Percentiles rank a stretch among this genome's conserved stretches.
Conservation (phyloP, 2,329 filamentous ascomycete species). For the Lecanosticta acicola region DNA sequence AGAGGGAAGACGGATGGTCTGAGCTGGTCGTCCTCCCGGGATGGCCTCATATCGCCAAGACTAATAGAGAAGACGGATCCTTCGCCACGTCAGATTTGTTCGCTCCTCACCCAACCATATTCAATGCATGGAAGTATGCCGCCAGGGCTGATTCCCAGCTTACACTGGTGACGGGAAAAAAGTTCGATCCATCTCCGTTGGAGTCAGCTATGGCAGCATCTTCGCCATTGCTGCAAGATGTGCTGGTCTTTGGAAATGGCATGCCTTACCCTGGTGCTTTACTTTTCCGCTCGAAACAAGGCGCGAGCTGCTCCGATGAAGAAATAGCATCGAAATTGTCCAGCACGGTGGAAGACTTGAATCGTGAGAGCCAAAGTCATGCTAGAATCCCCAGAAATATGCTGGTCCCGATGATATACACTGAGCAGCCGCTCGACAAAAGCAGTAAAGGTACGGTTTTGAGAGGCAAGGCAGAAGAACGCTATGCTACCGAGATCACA, state of each 20-base stretch:
- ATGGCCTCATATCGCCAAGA: slow-evolving; percentile 58
- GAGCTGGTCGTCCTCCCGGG: slow-evolving; percentile 52
- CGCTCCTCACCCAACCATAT: slow-evolving; percentile 47
- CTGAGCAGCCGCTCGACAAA: slow-evolving; percentile 44
- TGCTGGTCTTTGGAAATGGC: slow-evolving; percentile 58
- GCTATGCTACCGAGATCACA: slow-evolving; percentile 45
- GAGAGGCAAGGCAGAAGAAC: slow-evolving; percentile 47
- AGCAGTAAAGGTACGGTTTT: slow-evolving; percentile 60
- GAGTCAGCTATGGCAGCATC: slow-evolving; percentile 51
- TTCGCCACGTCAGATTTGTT: slow-evolving; percentile 62
- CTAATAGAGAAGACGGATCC: slow-evolving; percentile 54
- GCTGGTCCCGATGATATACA: slow-evolving; percentile 43
- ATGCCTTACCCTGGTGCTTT: slow-evolving; percentile 52
- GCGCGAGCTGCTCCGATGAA: slow-evolving; percentile 26
- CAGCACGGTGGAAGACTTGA: slow-evolving; percentile 44
- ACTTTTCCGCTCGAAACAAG: slow-evolving; percentile 43
- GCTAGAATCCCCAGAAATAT: slow-evolving; percentile 47
- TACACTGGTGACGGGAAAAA: slow-evolving; percentile 60
- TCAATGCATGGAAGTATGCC: slow-evolving; percentile 57
- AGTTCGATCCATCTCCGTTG: slow-evolving; percentile 59
- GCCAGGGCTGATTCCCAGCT: slow-evolving; percentile 58
- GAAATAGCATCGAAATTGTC: slow-evolving; percentile 42
- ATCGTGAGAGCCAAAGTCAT: slow-evolving; percentile 47
- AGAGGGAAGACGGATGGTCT: slow-evolving; percentile 38
- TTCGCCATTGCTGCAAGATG: slow-evolving; percentile 44